Evolutionary conservation across 768 basidiomycete species (phyloP).

Genomic region (Leccinellum rugosiceps): DNA sequence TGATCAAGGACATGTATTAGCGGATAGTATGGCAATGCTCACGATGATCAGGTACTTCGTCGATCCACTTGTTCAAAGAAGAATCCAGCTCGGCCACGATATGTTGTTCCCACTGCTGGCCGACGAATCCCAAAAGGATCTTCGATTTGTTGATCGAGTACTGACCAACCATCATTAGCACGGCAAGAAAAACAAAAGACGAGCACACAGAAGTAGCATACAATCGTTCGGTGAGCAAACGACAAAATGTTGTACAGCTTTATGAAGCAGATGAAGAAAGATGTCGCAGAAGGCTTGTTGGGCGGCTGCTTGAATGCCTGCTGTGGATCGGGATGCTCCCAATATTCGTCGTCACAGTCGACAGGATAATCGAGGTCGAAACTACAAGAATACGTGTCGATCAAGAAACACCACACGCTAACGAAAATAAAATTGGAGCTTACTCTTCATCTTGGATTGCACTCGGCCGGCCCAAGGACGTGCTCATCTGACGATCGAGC

Average conservation of each 20-base stretch:
- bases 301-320: constrained; percentile 60
- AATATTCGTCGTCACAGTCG: constrained; percentile 69
- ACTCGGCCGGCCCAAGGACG: constrained; percentile 61
- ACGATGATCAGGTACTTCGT: constrained; percentile 54
- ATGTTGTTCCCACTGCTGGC: constrained; percentile 58
- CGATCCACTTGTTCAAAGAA: constrained; percentile 75
- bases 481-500: constrained; percentile 34
- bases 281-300: constrained; percentile 50
- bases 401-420: neutral
- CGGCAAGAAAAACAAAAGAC: neutral
- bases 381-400: constrained; percentile 30
- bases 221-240: constrained; percentile 60
- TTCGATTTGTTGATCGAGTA: constrained; percentile 71
- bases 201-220: constrained; percentile 27
- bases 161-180: constrained; percentile 31
- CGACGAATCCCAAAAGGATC: constrained; percentile 46
- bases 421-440: constrained; percentile 18
- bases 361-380: constrained; percentile 61
- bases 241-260: constrained; percentile 63
- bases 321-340: constrained; percentile 48
- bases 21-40: constrained; percentile 3
- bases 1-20: neutral
- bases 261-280: constrained; percentile 51
- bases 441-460: constrained; percentile 72
- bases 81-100: constrained; percentile 73